Evolutionary conservation across 176 grass and related monocot genomes (phyloP).

Genomic region (Chrysopogon serrulatus): DNA sequence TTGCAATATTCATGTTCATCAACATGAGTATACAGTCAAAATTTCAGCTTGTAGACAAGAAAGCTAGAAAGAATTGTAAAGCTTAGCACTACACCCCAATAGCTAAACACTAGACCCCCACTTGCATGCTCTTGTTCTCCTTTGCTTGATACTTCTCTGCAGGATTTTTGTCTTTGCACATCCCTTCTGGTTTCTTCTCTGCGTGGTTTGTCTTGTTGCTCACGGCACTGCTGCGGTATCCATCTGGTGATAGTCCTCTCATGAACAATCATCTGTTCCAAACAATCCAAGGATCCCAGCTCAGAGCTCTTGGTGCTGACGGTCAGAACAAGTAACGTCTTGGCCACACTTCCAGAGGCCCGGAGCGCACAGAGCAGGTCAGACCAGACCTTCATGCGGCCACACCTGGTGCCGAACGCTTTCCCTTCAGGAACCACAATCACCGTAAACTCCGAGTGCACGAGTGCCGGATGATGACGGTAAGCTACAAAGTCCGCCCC

Average conservation of each 20-base stretch:
- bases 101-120: not conserved
- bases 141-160: not conserved
- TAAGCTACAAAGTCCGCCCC: slow-evolving; percentile 70
- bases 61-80: slow-evolving; percentile 29
- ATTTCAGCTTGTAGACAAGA: slow-evolving; percentile 40
- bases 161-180: not conserved
- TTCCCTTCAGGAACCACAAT: slow-evolving; percentile 36
- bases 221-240: slow-evolving; percentile 49
- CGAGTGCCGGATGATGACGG: slow-evolving; percentile 60
- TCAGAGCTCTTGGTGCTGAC: slow-evolving; percentile 3
- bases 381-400: slow-evolving; percentile 45
- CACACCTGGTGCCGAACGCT: not conserved
- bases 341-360: slow-evolving; percentile 61
- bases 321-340: slow-evolving; percentile 57
- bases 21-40: not conserved
- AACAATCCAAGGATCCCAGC: slow-evolving; percentile 32
- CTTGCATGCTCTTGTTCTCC: not conserved
- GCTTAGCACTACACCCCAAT: slow-evolving; percentile 24
- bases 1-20: not conserved
- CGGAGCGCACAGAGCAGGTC: slow-evolving; percentile 49
- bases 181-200: not conserved
- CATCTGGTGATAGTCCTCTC: slow-evolving; percentile 55
- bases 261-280: slow-evolving; percentile 43
- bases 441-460: slow-evolving; percentile 78
- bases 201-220: not conserved